Evolutionary conservation across 2,329 filamentous ascomycete species (phyloP), one percentile per base, ranked within the genome.

Genomic region (Monilinia polystroma): DNA sequence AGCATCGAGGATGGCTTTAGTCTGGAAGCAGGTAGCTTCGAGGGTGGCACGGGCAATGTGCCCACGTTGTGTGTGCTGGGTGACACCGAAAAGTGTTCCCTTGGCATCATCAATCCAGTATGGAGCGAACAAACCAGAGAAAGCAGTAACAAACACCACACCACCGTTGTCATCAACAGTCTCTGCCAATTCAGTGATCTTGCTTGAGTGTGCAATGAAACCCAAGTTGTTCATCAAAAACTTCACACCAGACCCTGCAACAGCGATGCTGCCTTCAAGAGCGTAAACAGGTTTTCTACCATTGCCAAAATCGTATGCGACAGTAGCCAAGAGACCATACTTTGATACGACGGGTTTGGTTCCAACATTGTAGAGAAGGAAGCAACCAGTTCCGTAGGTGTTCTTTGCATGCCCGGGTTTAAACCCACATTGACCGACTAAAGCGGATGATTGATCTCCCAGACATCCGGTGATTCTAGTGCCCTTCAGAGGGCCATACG

Each of bases 91-190:
- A 11, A 95, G 87, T 6, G 93, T 96, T 68, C 93, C 93, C 77
- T 93, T 90, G 26, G 92, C 92, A 79, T 96, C 91, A 76, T 96
- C 92, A 69, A 96, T 94, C 93, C 93, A 97, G 78, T 97, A 96
- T 0, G 93, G 93, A 0, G 93, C 93, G 76, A 96, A 96, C 3
- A 97, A 84, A 64, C 93, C 93, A 77, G 90, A 93, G 77, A 97
- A 97, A 1, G 93, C 93, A 3, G 93, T 96, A 68, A 97, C 93
- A 73, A 97, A 88, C 23, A 93, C 86, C 65, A 93, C 89, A 10
- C 93, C 93, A 66, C 92, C 93, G 69, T 90, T 96, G 77, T 96
- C 90, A 2, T 80, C 73, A 10, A 87, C 84, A 0, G 80, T 81
- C 73, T 80, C 78, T 41, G 84, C 84, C 43, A 87, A 77, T 63